Base-by-base conservation (phyloP, 2,329 filamentous ascomycete species). In the Coniochaeta sp. region DNA sequence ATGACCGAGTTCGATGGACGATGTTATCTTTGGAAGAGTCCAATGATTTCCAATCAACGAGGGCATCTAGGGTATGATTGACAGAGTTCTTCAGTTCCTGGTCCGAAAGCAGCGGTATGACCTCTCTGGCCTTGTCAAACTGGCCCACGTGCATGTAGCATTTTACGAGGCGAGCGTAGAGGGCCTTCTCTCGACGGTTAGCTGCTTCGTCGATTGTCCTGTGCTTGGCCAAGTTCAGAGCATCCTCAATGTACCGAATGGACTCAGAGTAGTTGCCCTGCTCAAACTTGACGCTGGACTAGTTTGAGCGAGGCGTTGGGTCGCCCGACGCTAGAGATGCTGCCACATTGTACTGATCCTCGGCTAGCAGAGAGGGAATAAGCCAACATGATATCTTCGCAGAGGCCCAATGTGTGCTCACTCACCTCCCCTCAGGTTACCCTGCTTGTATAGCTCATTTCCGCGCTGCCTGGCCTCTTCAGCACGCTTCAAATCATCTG, bases 221-320 rank as follows among this genome's bases (percentile, higher is more conserved):
- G 12, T 60, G 47, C 24, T 44, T n/a, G 9, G 31, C 33, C 24
- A 67, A 58, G 1, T 59, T 16, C 36, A 68, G 50, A 12, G 64
- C 61, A 22, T 62, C 58, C 12, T 58, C 26, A 26, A 62, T 58
- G 43, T 60, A 65, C n/a, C 34, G 34, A 44, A 60, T 44, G 22
- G 63, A 62, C 8, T 47, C 47, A 4, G 50, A 8, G 36, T 67
- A 66, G n/a, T 65, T 54, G 22, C 67, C 66, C 54, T 61, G 62
- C 58, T 68, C 65, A 22, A 65, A 67, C 54, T 63, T 63, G 57
- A 66, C 62, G 38, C 62, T 62, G 2, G 66, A 67, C 8, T 67
- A 58, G 55, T 68, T 68, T 2, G 65, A 64, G 17, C 64, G 24
- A 3, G 65, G 65, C 1, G 60, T 31, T 2, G 63, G 59, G 19